Evolutionary conservation across 257 asterid genomes (phyloP).

Genomic region (Verbascum thapsus): DNA sequence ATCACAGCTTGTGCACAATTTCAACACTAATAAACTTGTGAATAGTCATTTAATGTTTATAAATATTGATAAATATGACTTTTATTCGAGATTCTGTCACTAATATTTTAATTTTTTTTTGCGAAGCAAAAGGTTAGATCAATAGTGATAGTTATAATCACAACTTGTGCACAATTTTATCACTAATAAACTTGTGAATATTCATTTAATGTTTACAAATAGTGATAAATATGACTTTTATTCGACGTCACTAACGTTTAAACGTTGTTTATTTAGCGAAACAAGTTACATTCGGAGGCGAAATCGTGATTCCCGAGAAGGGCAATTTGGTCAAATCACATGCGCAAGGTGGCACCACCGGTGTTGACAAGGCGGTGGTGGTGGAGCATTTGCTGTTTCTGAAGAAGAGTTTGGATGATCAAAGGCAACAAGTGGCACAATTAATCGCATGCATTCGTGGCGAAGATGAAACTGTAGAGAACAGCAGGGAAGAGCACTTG

Average conservation of each 20-base stretch:
- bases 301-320: slow-evolving; percentile 31
- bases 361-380: slow-evolving; percentile 33
- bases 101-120: not conserved
- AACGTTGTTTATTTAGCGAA: slow-evolving; percentile 18
- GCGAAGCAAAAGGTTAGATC: too few relatives aligned
- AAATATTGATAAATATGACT: not conserved
- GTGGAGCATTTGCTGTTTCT: slow-evolving; percentile 43
- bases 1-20: too few relatives aligned
- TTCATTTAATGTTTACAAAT: too few relatives aligned
- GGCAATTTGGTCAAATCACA: not conserved
- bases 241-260: too few relatives aligned
- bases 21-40: too few relatives aligned
- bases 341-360: not conserved
- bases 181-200: too few relatives aligned
- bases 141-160: too few relatives aligned
- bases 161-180: too few relatives aligned
- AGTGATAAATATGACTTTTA: too few relatives aligned
- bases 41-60: not conserved
- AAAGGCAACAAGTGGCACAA: slow-evolving; percentile 48
- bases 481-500: slow-evolving; percentile 49
- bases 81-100: not conserved
- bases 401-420: slow-evolving; percentile 63
- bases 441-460: slow-evolving; percentile 44
- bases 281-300: slow-evolving; percentile 40
- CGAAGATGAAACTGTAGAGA: slow-evolving; percentile 34